Base-by-base conservation (phyloP, 2,329 filamentous ascomycete species). In the Xylaria digitata region DNA sequence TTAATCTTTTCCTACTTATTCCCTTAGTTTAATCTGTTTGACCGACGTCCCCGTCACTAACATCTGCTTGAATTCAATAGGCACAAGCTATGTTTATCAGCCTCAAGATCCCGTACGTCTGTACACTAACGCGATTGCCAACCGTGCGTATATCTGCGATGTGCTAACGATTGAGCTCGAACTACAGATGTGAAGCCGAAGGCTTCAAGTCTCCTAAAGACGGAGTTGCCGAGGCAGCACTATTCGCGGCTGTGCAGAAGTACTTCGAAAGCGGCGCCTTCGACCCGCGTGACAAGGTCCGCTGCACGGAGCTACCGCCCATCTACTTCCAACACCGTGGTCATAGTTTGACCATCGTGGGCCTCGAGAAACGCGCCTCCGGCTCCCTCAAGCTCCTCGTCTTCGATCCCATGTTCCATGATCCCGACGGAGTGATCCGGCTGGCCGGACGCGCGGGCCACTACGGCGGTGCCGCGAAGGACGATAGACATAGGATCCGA, bases 291-390 rank as follows among this genome's bases (percentile, higher is more conserved):
- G 82, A 86, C 42, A 92, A 89, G 73, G 86, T 97, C n/a, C 85
- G 88, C 59, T 81, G 85, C 61, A 97, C 95, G 0, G 79, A 84
- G 15, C 82, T 95, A 7, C 90, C 95, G 45, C 94, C 96, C 0
- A 90, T 98, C 46, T 98, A 97, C 79, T 89, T 97, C 68, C 95
- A 98, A 76, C 92, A 96, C 73, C 88, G 89, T 70, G 90, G 94
- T 2, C 95, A 98, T 78, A 97, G 94, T 1, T 84, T 97, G 82
- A 97, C 93, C 0, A 93, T 98, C 58, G 84, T 98, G 61, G 95
- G 95, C 0, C 84, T 97, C 30, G 94, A 97, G 78, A 87, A 86
- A 70, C 86, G 85, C 32, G 82, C 80, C 40, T 85, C 90, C 66
- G 91, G 92, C 30, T 82, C 83, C 19, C 81, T 84, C 58, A 91